Percentiles rank a stretch among this genome's conserved stretches.
Evolutionary conservation across 2,329 filamentous ascomycete genomes (phyloP).

Genomic region (Ceratocystiopsis minuta): DNA sequence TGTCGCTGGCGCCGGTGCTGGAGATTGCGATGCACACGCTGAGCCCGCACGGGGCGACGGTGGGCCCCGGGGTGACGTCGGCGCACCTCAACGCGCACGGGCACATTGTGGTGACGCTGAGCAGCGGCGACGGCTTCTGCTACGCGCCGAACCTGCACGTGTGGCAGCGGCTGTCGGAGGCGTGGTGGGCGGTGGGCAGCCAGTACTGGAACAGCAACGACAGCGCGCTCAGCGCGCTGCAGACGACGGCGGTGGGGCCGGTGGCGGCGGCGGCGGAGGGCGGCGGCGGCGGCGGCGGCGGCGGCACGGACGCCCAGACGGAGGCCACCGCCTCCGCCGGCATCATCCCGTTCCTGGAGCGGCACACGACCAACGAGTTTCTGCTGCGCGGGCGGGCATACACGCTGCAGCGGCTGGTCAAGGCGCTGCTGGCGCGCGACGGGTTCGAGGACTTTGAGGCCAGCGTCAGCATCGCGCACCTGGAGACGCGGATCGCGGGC

Average conservation of each 20-base stretch:
- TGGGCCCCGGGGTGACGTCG: conserved; percentile 71
- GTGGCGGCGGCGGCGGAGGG: conserved; percentile 26
- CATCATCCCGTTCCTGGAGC: conserved; percentile 81
- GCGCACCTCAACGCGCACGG: conserved; percentile 81
- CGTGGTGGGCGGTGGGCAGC: conserved; percentile 95
- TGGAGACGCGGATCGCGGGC: conserved; percentile 87
- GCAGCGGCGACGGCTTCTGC: conserved; percentile 84
- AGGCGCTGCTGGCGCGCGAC: conserved; percentile 69
- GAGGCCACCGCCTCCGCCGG: conserved; percentile 74
- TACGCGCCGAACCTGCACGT: conserved; percentile 74
- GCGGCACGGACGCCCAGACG: conserved; percentile 35
- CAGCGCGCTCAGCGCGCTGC: conserved; percentile 65
- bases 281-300: conserved; percentile 9
- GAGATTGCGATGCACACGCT: conserved; percentile 71
- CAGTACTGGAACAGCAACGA: conserved; percentile 99
- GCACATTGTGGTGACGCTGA: conserved; percentile 72
- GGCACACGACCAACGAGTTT: conserved; percentile 86
- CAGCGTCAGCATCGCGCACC: conserved; percentile 76
- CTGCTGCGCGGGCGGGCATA: conserved; percentile 83
- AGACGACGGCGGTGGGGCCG: conserved; percentile 49
- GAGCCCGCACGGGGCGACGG: conserved; percentile 54
- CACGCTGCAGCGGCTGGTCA: conserved; percentile 79
- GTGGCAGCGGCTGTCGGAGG: conserved; percentile 91
- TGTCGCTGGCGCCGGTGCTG: conserved; percentile 74
- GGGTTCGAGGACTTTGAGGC: conserved; percentile 88